These are phyloP conservation scores for Corchorus capsularis DNA, from an alignment of 345 rosid genomes.

Conservation along the genomic window DNA sequence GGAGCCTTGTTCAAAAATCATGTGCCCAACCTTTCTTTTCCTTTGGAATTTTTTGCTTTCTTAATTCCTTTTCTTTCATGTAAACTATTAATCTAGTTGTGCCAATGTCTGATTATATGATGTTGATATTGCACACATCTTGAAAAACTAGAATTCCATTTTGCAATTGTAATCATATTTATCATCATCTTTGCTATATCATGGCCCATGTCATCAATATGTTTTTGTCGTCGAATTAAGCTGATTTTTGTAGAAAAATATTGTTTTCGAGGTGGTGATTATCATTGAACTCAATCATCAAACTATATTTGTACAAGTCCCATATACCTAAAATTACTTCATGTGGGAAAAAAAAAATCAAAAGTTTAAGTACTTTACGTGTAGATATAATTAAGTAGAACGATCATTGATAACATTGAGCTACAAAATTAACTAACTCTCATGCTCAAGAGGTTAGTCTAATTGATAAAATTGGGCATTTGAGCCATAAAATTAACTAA, in stretches of 20 bases:
- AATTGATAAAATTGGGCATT: no score
- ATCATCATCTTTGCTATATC: background rate
- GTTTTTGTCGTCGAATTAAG: background rate
- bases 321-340: background rate
- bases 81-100: background rate
- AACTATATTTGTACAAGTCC: background rate
- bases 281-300: background rate
- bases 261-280: background rate
- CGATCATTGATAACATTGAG: no score
- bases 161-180: background rate
- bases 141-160: background rate
- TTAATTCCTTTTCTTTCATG: background rate
- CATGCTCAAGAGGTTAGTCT: no score
- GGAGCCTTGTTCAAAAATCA: slow-evolving; percentile 21
- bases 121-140: slow-evolving; percentile 2
- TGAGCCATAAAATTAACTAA: no score
- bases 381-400: background rate
- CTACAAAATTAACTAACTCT: background rate
- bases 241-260: background rate
- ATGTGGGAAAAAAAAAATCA: background rate
- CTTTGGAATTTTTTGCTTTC: background rate
- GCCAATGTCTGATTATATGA: background rate
- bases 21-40: background rate
- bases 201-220: background rate
- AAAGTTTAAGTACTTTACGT: background rate